phyloP scores from a whole-genome alignment of 305 asterid species.

The Fraxinus ornus region DNA sequence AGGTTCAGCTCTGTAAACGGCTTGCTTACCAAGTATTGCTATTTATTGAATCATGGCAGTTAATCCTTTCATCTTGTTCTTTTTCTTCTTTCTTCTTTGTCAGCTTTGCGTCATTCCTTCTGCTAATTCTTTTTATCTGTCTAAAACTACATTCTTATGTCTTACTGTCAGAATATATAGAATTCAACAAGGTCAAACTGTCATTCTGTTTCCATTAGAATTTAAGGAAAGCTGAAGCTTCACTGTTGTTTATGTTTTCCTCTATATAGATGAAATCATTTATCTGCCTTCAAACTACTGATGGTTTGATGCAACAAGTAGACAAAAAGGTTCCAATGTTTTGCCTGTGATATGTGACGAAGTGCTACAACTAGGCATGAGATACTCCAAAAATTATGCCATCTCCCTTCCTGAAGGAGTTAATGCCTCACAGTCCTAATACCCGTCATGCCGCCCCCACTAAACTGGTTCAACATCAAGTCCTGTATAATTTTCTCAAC shows the following conservation, averaged over 20 bases:
- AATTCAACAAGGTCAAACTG: no score
- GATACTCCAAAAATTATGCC: conserved; percentile 45
- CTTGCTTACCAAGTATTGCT: neutral
- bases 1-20: neutral
- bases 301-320: conserved; percentile 51
- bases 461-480: conserved; percentile 62
- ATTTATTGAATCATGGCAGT: neutral
- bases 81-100: neutral
- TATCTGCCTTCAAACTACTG: conserved; percentile 47
- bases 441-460: conserved; percentile 52
- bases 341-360: conserved; percentile 53
- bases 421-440: conserved; percentile 39
- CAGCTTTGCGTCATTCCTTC: neutral
- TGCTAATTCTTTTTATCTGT: neutral
- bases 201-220: neutral
- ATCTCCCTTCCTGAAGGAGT: conserved; percentile 45
- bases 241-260: conserved; percentile 9
- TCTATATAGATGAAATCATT: conserved; percentile 39
- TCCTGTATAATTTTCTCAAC: conserved; percentile 75
- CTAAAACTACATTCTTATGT: neutral
- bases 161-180: conserved; percentile 10
- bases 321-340: conserved; percentile 54
- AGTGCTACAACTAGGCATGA: conserved; percentile 40
- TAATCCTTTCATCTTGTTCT: conserved; percentile 1
- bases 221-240: neutral